Evolutionary conservation across 176 grass and related monocot genomes (phyloP).

Genomic region (Oryza meridionalis): DNA sequence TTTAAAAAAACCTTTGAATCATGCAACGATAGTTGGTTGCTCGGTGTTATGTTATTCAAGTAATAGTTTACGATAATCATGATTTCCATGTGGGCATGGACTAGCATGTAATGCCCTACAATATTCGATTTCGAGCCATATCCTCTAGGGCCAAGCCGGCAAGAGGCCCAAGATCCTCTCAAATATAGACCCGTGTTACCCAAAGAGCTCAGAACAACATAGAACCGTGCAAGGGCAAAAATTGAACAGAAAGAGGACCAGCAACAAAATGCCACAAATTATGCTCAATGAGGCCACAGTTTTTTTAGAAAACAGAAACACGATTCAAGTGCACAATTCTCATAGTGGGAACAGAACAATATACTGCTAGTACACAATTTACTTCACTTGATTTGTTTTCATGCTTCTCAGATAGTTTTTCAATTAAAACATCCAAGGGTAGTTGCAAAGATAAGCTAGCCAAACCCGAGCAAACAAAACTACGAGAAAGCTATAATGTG

Average conservation of each 20-base stretch:
- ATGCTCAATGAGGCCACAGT: neutral
- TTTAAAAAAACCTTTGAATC: neutral
- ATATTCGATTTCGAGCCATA: neutral
- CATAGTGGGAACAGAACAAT: neutral
- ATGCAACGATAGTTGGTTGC: slow-evolving; percentile 17
- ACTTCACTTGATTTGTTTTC: neutral
- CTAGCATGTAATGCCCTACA: neutral
- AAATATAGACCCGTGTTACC: neutral
- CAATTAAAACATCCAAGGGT: slow-evolving; percentile 7
- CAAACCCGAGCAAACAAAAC: slow-evolving; percentile 11
- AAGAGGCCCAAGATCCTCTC: neutral
- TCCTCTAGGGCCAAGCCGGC: neutral
- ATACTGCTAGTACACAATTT: neutral
- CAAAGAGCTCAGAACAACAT: neutral
- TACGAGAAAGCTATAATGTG: slow-evolving; percentile 6
- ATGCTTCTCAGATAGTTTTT: neutral
- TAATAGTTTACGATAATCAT: neutral
- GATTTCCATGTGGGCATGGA: neutral
- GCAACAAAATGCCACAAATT: neutral
- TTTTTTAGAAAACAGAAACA: neutral
- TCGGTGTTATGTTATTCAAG: neutral
- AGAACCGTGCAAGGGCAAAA: neutral
- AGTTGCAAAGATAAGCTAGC: slow-evolving; percentile 11
- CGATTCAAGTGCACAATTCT: neutral
- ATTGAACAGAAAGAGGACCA: neutral